A percentile compares a stretch with the other conserved stretches of the same genome.
Conservation (phyloP, 1,284 basidiomycete genomes). For the Fomes fomentarius region DNA sequence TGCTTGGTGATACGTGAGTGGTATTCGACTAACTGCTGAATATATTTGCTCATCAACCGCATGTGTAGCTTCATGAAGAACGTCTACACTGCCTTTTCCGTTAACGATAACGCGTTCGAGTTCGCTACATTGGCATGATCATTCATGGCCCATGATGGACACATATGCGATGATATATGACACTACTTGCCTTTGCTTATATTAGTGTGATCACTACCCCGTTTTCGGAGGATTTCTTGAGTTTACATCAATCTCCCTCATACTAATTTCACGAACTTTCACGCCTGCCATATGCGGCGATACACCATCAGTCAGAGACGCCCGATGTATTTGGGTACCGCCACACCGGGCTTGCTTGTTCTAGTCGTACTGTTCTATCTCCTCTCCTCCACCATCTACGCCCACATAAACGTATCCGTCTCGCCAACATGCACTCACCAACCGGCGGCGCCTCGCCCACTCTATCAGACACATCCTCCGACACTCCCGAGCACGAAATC, state of each 20-base stretch:
- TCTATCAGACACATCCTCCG: slow-evolving; percentile 26
- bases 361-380: background rate
- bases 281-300: background rate
- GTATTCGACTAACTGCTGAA: background rate
- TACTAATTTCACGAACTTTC: background rate
- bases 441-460: slow-evolving; percentile 31
- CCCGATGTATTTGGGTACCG: background rate
- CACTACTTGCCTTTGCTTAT: too few species aligned
- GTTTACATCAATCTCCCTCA: background rate
- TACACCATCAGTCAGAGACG: background rate
- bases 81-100: slow-evolving; percentile 23
- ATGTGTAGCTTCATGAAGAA: slow-evolving; percentile 25
- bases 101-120: slow-evolving; percentile 16
- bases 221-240: too few species aligned
- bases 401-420: background rate
- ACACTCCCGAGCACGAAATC: slow-evolving; percentile 8
- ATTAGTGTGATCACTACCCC: too few species aligned
- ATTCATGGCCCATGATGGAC: too few species aligned
- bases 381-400: background rate
- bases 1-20: slow-evolving; percentile 18
- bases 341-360: background rate
- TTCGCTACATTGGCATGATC: too few species aligned
- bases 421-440: slow-evolving; percentile 31
- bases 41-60: background rate
- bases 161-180: too few species aligned